A percentile compares a stretch with the other conserved stretches of the same genome.
Conservation (phyloP, 768 basidiomycete species). For the Auriscalpium vulgare region DNA sequence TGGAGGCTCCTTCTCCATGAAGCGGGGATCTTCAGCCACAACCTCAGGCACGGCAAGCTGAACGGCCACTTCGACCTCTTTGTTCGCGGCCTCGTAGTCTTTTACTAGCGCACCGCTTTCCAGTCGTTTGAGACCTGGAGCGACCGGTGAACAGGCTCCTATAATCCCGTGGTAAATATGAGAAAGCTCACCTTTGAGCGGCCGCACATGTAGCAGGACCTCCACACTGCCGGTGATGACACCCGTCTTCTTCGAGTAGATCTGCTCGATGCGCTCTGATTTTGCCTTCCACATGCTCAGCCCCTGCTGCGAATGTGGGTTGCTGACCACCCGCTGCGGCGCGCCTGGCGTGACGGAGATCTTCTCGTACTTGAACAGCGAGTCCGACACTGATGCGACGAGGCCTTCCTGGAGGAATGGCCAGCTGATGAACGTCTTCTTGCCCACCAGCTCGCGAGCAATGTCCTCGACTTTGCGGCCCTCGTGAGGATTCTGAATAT, state of each 20-base stretch:
- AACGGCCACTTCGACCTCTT: conserved; percentile 78
- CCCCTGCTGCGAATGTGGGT: conserved; percentile 64
- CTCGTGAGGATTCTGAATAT: conserved; percentile 72
- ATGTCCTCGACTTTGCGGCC: conserved; percentile 60
- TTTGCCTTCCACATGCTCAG: conserved; percentile 73
- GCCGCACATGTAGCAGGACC: conserved; percentile 79
- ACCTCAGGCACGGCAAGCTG: conserved; percentile 82
- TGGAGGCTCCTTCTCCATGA: conserved; percentile 72
- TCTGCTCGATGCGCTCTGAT: conserved; percentile 72
- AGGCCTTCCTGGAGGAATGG: conserved; percentile 91
- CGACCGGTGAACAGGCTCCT: conserved; percentile 28
- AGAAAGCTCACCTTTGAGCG: conserved; percentile 66
- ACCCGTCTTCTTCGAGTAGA: conserved; percentile 85
- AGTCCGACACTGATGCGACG: conserved; percentile 82
- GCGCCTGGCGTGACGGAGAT: conserved; percentile 42
- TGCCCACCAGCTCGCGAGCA: conserved; percentile 66
- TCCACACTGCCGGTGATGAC: conserved; percentile 79
- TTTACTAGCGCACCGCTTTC: conserved; percentile 91
- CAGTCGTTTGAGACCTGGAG: conserved; percentile 62
- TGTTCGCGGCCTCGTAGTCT: conserved; percentile 80
- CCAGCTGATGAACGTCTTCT: conserved; percentile 79
- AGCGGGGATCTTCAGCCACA: conserved; percentile 82
- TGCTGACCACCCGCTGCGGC: conserved; percentile 51
- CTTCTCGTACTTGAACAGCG: conserved; percentile 80
- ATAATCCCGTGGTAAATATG: neutral